These are phyloP conservation scores for Pezicula radicicola DNA, from an alignment of 2,329 filamentous ascomycete species.

Conservation along the genomic window DNA sequence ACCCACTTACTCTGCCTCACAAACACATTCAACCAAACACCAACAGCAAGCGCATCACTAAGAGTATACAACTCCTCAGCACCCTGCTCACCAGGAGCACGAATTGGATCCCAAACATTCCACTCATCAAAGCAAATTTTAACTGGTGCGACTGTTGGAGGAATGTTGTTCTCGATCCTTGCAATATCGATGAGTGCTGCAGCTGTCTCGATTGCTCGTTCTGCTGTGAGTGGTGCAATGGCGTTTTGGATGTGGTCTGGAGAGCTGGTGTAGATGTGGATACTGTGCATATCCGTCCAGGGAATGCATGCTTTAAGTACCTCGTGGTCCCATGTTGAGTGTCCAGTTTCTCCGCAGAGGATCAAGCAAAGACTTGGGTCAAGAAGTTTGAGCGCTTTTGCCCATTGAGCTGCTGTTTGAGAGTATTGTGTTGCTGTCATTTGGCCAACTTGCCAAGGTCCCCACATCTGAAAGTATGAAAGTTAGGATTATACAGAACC, in stretches of 20 bases:
- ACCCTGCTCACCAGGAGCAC: conserved; percentile 59
- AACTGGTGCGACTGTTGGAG: conserved; percentile 34
- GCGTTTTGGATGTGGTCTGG: conserved; percentile 44
- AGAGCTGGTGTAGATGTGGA: conserved; percentile 60
- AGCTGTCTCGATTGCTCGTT: conserved; percentile 62
- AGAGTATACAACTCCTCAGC: conserved; percentile 63
- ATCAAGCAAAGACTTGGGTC: conserved; percentile 60
- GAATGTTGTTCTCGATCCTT: conserved; percentile 50
- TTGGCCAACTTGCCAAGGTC: conserved; percentile 47
- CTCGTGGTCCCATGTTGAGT: conserved; percentile 60
- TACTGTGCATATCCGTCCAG: conserved; percentile 65
- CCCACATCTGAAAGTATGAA: conserved; percentile 23
- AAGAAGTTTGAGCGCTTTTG: conserved; percentile 53
- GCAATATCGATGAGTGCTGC: conserved; percentile 61
- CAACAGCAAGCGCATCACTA: conserved; percentile 61
- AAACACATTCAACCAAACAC: conserved; percentile 62
- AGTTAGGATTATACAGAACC: not conserved
- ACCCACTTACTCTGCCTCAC: conserved; percentile 59
- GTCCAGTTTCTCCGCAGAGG: conserved; percentile 61
- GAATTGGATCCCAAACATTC: conserved; percentile 65
- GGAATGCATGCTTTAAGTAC: conserved; percentile 58
- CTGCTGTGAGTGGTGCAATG: conserved; percentile 55
- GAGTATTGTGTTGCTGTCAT: conserved; percentile 55
- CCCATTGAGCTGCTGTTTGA: conserved; percentile 55
- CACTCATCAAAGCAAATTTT: conserved; percentile 69